phyloP scores from a whole-genome alignment of 1,284 basidiomycete species.

The Naganishia albida region DNA sequence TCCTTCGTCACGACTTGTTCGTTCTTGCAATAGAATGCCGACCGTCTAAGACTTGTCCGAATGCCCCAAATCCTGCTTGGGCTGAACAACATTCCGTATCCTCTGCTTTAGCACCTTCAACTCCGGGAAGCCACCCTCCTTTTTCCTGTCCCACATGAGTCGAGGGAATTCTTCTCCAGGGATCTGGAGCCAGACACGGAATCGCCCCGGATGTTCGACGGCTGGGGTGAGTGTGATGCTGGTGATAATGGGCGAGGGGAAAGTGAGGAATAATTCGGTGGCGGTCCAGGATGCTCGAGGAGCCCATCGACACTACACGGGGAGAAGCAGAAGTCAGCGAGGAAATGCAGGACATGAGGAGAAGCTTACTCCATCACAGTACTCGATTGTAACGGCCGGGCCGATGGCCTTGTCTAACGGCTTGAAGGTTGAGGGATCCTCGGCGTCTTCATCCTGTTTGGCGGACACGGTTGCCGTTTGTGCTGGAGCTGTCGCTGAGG shows the following conservation, averaged over 20 bases:
- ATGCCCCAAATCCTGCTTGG: constrained; percentile 75
- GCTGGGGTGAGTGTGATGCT: constrained; percentile 71
- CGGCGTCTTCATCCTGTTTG: constrained; percentile 42
- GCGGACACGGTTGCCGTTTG: background rate
- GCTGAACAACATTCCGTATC: constrained; percentile 76
- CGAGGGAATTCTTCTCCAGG: constrained; percentile 31
- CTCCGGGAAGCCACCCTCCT: constrained; percentile 88
- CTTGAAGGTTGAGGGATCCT: constrained; percentile 64
- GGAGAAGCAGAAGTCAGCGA: constrained; percentile 11
- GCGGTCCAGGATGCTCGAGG: constrained; percentile 79
- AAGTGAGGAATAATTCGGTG: constrained; percentile 84
- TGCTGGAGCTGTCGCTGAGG: background rate
- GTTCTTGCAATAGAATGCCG: background rate
- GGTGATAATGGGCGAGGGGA: constrained; percentile 70
- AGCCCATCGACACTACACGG: constrained; percentile 65
- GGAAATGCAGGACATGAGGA: background rate
- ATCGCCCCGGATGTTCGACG: constrained; percentile 81
- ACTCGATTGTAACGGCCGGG: constrained; percentile 66
- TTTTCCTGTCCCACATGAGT: constrained; percentile 75
- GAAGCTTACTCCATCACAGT: constrained; percentile 74
- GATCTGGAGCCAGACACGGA: constrained; percentile 73
- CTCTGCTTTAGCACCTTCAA: constrained; percentile 71
- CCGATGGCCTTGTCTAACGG: constrained; percentile 61
- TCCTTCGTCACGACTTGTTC: too few species aligned
- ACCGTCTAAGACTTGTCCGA: constrained; percentile 60